phyloP scores from a whole-genome alignment of 2,329 filamentous ascomycete species.

The Xylaria sp. region DNA sequence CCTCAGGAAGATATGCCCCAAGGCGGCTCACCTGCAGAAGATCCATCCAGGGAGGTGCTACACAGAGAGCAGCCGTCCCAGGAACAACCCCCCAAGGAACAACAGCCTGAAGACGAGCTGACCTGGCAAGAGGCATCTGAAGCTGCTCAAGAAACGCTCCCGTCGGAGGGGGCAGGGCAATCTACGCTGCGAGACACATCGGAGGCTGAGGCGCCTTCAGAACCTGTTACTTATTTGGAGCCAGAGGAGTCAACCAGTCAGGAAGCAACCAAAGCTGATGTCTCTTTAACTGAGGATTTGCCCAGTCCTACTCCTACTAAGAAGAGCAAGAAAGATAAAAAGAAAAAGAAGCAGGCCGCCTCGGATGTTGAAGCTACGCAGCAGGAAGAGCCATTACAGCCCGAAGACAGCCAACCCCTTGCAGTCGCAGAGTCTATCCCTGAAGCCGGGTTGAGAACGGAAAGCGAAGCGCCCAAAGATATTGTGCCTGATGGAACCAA shows the following conservation, averaged over 20 bases:
- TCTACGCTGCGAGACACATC: background rate
- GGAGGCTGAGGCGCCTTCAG: constrained; percentile 5
- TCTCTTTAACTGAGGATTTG: constrained; percentile 13
- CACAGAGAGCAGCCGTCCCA: background rate
- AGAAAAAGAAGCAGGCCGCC: constrained; percentile 45
- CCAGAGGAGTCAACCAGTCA: constrained; percentile 5
- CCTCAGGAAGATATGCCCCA: background rate
- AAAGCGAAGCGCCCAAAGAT: constrained; percentile 4
- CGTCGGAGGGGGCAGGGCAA: background rate
- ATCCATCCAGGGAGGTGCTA: background rate
- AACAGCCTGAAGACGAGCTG: constrained; percentile 4
- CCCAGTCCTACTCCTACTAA: constrained; percentile 22
- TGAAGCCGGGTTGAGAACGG: background rate
- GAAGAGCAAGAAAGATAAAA: constrained; percentile 49
- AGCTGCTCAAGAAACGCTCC: background rate
- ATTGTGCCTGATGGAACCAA: constrained; percentile 7
- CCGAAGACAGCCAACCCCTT: constrained; percentile 29
- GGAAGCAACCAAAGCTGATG: constrained; percentile 26
- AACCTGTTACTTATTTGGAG: constrained; percentile 11
- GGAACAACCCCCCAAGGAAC: background rate
- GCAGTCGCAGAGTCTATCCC: background rate
- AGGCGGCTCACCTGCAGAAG: background rate
- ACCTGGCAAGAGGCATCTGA: background rate
- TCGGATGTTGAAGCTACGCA: constrained; percentile 24
- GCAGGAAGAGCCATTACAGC: constrained; percentile 27